These are phyloP conservation scores for Alnus rubra DNA, from an alignment of 306 rosid genomes.

Conservation along the genomic window DNA sequence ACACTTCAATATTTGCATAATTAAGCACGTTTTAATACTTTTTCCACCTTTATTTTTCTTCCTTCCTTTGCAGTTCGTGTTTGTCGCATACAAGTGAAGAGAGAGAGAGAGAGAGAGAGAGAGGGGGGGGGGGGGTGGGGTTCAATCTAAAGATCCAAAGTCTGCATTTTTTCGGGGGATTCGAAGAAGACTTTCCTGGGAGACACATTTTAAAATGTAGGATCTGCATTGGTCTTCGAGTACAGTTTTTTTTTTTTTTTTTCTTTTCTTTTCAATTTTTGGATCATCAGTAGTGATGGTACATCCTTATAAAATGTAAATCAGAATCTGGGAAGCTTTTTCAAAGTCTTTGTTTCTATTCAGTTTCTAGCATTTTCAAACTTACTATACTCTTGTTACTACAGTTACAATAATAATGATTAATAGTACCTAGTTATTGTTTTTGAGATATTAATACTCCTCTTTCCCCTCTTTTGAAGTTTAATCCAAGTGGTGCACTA, in stretches of 20 bases:
- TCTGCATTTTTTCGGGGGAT: constrained; percentile 33
- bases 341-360: neutral
- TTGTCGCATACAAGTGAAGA: constrained; percentile 29
- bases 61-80: constrained; percentile 38
- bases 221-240: constrained; percentile 36
- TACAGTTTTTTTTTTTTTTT: constrained; percentile 8
- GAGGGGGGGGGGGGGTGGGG: constrained; percentile 14
- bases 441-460: neutral
- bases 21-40: constrained; percentile 18
- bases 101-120: constrained; percentile 20
- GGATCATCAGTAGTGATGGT: constrained; percentile 25
- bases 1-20: neutral
- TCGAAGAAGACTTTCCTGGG: constrained; percentile 31
- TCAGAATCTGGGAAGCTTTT: constrained; percentile 28
- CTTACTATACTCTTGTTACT: neutral
- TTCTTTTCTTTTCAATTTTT: neutral
- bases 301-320: constrained; percentile 39
- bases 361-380: constrained; percentile 22
- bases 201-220: constrained; percentile 30
- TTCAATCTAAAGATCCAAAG: constrained; percentile 35
- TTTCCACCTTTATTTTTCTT: constrained; percentile 11
- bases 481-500: neutral
- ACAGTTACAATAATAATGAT: constrained; percentile 8
- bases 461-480: too few relatives aligned
- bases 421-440: neutral